Base-by-base conservation (phyloP, 352 stramenopile genomes). In the Halophytophthora batemanensis region DNA sequence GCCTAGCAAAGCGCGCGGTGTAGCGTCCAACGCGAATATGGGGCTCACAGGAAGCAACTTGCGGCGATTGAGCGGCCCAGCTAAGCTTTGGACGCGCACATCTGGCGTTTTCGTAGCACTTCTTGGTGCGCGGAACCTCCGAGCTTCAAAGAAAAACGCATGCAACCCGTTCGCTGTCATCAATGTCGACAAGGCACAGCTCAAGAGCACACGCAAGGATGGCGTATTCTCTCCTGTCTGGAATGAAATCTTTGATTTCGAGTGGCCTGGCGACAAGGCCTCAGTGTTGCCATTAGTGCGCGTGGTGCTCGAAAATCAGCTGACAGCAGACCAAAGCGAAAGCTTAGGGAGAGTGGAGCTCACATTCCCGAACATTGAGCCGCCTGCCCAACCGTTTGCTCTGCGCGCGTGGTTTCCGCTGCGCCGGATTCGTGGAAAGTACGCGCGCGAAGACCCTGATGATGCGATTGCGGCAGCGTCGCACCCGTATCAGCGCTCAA, bases 231-330 rank as follows among this genome's bases (percentile, higher is more conserved):
- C 70, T 1, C 80, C 80, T 0, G 71, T 85, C 21, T 90, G 80
- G 80, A 88, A 90, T 53, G 80, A 90, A 35, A 45, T 88, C 2
- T 87, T 90, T 23, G 80, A 90, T 52, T 90, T 90, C 55, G 80
- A 85, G 44, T 85, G 71, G 75, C 43, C 56, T 34, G 43, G 50
- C 23, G 40, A 53, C 2, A 57, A 44, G 1, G 56, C 69, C 15
- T 33, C 35, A 3, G 50, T 10, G 14, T 25, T 64, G 2, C 50
- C 52, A 0, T 44, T 50, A 0, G 51, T 86, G 0, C 71, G 74
- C 5, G 43, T 90, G 29, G 61, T 71, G 14, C 41, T 90, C 15
- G 75, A 87, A 38, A 90, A 85, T 35, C 77, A 90, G 52, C 53
- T 90, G 14, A 83, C 66, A 3, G 54, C 68, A 2, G 77, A 88